Percentiles rank a stretch among this genome's conserved stretches.
phyloP scores from a whole-genome alignment of 495 filamentous ascomycete species.

The Hypoxylon subgilvum region DNA sequence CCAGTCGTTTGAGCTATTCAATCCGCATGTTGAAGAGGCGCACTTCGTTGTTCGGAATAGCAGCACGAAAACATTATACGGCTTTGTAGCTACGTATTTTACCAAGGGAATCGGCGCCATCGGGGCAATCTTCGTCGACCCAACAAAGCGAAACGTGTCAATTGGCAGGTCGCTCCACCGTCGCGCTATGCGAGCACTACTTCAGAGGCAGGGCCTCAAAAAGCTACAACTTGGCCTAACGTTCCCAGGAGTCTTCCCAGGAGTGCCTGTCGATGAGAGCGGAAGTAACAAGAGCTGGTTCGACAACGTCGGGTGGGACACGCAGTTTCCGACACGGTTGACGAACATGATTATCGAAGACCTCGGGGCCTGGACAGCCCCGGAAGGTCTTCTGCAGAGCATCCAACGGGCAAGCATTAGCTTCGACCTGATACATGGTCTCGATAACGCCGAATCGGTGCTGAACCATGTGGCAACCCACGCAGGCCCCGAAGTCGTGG shows the following conservation, averaged over 20 bases:
- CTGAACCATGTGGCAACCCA: constrained; percentile 76
- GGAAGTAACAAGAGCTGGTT: constrained; percentile 64
- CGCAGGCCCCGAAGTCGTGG: constrained; percentile 79
- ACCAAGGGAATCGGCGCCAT: constrained; percentile 77
- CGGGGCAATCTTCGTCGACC: constrained; percentile 83
- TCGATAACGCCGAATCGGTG: constrained; percentile 74
- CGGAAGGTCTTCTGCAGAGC: constrained; percentile 72
- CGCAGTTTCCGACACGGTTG: constrained; percentile 57
- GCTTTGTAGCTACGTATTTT: constrained; percentile 87
- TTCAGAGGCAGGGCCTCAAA: constrained; percentile 68
- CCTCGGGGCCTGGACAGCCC: constrained; percentile 72
- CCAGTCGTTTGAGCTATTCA: constrained; percentile 73
- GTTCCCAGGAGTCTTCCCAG: constrained; percentile 78
- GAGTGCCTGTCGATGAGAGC: constrained; percentile 67
- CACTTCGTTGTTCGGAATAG: constrained; percentile 93
- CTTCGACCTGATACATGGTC: constrained; percentile 82
- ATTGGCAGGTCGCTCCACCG: constrained; percentile 86
- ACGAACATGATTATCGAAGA: constrained; percentile 69
- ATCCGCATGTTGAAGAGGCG: constrained; percentile 70
- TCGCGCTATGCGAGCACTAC: constrained; percentile 72
- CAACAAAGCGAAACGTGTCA: constrained; percentile 78
- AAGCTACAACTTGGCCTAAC: constrained; percentile 79
- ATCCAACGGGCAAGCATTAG: constrained; percentile 70
- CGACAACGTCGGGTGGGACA: constrained; percentile 54
- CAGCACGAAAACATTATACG: constrained; percentile 83